A percentile compares a stretch with the other conserved stretches of the same genome.
Evolutionary conservation across 192 early-diverging fungal species (phyloP).

Genomic region (Mortierella antarctica): DNA sequence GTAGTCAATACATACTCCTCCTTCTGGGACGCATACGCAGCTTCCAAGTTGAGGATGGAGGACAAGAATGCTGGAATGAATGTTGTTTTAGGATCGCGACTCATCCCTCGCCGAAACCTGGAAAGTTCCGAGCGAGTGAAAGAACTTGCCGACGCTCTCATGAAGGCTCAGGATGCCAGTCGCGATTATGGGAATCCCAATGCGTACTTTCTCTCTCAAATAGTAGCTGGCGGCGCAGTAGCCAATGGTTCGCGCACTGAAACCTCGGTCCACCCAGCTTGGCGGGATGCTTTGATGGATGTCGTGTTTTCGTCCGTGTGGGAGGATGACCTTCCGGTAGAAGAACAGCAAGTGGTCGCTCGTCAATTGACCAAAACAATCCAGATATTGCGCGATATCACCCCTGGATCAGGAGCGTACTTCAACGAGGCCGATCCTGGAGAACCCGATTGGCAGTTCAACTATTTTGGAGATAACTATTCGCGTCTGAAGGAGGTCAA

Average conservation of each 20-base stretch:
- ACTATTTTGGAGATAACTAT: slow-evolving; percentile 65
- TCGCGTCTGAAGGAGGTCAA: slow-evolving; percentile 53
- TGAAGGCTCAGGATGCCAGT: slow-evolving; percentile 18
- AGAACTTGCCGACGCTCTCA: slow-evolving; percentile 6
- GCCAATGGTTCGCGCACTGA: slow-evolving; percentile 13
- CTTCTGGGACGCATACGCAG: slow-evolving; percentile 8
- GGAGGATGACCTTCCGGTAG: slow-evolving; percentile 4
- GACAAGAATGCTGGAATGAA: slow-evolving; percentile 16
- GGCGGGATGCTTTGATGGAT: slow-evolving; percentile 46
- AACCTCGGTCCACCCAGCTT: slow-evolving; percentile 42
- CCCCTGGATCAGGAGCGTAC: slow-evolving; percentile 59
- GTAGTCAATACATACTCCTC: background rate
- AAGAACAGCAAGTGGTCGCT: background rate
- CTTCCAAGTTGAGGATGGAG: background rate
- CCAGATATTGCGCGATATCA: slow-evolving; percentile 24
- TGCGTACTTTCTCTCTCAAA: slow-evolving; percentile 16
- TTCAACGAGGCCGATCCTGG: slow-evolving; percentile 59
- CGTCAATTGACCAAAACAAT: slow-evolving; percentile 6
- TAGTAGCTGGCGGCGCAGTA: slow-evolving; percentile 39
- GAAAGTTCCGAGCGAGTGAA: slow-evolving; percentile 2
- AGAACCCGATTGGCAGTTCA: slow-evolving; percentile 55
- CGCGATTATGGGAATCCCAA: background rate
- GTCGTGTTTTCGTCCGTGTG: background rate
- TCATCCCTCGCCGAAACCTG: slow-evolving; percentile 47
- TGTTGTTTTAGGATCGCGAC: slow-evolving; percentile 43